These are phyloP conservation scores for Vickermania ingenoplastis DNA, from an alignment of 208 protist genomes.

Conservation along the genomic window DNA sequence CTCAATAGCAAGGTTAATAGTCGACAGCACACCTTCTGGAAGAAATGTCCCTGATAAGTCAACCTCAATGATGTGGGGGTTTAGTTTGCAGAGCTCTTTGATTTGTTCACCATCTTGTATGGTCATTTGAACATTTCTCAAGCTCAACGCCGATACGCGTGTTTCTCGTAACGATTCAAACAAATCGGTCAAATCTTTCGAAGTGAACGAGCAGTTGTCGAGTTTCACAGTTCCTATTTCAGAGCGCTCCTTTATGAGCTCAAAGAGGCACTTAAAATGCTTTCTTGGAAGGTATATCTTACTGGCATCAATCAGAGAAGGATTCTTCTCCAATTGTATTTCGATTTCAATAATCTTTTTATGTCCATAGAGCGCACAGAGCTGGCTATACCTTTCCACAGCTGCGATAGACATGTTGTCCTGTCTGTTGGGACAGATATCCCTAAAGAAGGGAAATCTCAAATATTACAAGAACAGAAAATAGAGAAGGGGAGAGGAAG, in stretches of 20 bases:
- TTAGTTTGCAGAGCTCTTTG: conserved; percentile 2
- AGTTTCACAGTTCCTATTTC: background rate
- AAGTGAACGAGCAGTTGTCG: background rate
- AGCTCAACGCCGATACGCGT: background rate
- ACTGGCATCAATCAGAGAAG: conserved; percentile 1
- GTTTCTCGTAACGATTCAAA: background rate
- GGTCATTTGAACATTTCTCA: conserved; percentile 1
- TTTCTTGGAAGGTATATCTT: background rate
- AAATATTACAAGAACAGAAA: background rate
- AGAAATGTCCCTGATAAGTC: background rate
- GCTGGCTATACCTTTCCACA: conserved; percentile 12
- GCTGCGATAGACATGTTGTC: background rate
- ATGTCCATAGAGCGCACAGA: conserved; percentile 6
- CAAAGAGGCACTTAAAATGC: background rate
- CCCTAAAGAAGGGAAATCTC: too few species aligned
- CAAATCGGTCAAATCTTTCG: background rate
- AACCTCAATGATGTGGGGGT: background rate
- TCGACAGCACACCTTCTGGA: background rate
- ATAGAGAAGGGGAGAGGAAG: background rate
- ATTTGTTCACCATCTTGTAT: background rate
- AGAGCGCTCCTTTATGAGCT: background rate
- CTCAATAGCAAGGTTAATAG: background rate
- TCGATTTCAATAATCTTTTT: background rate
- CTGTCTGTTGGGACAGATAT: background rate
- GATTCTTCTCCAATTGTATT: background rate